Conservation (phyloP, 495 filamentous ascomycete genomes). For the Penicillium herquei region DNA sequence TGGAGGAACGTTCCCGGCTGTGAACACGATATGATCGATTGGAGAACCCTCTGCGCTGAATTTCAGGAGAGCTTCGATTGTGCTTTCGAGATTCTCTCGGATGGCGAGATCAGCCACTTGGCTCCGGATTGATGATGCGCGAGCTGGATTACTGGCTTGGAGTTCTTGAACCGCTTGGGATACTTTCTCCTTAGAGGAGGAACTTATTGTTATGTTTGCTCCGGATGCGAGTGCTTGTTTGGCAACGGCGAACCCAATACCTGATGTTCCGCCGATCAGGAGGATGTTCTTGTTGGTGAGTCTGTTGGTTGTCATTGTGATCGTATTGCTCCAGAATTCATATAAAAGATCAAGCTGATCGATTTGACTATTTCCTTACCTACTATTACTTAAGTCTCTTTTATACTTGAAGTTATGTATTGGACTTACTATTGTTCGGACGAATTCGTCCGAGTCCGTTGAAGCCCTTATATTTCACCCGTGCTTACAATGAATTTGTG, state of each 20-base stretch:
- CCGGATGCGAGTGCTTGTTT: conserved; percentile 47
- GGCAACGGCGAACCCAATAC: conserved; percentile 57
- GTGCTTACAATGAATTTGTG: no score
- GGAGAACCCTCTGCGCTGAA: conserved; percentile 22
- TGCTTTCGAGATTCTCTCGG: conserved; percentile 37
- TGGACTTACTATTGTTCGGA: no score
- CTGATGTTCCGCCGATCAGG: conserved; percentile 54
- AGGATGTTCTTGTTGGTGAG: conserved; percentile 40
- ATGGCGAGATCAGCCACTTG: conserved; percentile 51
- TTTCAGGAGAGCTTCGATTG: conserved; percentile 47
- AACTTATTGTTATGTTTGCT: conserved; percentile 53
- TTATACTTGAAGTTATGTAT: no score
- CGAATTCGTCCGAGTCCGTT: no score
- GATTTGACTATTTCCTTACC: no score
- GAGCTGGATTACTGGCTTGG: conserved; percentile 27
- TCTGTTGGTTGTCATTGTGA: conserved; percentile 12
- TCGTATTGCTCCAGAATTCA: no score
- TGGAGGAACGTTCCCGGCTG: conserved; percentile 50
- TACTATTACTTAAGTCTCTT: no score
- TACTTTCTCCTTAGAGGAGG: conserved; percentile 46
- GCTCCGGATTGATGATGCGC: conserved; percentile 29
- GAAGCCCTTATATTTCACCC: no score
- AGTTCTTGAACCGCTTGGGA: conserved; percentile 38
- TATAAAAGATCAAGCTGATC: no score
- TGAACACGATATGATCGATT: conserved; percentile 63